Evolutionary conservation across 2,329 filamentous ascomycete genomes (phyloP), one percentile per base, ranked within the genome.

Genomic region (Aspergillus sp.): DNA sequence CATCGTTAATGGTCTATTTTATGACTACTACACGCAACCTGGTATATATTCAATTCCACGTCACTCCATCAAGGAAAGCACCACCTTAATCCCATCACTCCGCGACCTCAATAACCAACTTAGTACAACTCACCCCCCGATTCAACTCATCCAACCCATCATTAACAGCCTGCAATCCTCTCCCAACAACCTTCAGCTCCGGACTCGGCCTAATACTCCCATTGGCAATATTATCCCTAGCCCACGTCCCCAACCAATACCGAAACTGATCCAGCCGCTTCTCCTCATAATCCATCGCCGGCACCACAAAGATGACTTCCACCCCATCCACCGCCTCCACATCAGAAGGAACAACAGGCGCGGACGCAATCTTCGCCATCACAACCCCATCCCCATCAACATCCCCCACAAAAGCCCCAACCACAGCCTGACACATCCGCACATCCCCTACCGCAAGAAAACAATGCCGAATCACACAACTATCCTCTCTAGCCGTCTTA

Each of bases 401-500:
- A 0, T 62, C 38, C 0, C 30, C 54, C 0, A 69, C 0, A 47
- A 80, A 79, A 1, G 69, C 62, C 55, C 76, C 71, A 0, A 81
- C 67, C 4, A 80, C 72, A 48, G 65, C 66, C 55, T 79, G 78
- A 25, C 78, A 80, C 0, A 32, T 17, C 7, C 61, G 65, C 23
- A 79, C 59, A 12, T 77, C 45, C 1, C 79, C 80, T 0, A 63
- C 77, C 0, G 78, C 78, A 48, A 80, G 78, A 58, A 80, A 81
- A 28, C 78, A 79, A 28, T 76, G 69, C 6, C 74, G 72, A 49
- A 81, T 75, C 13, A 70, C 64, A 1, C 81, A 30, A 0, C 72
- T 74, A 17, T 80, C 76, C 5, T 72, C 62, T 3, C 55, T 73
- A 0, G 77, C 79, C 1, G 75, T 72, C 0, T 72, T 68, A 21